A percentile compares a stretch with the other conserved stretches of the same genome.
Conservation (phyloP, 805 yeast genomes). For the Lachancea thermotolerans region DNA sequence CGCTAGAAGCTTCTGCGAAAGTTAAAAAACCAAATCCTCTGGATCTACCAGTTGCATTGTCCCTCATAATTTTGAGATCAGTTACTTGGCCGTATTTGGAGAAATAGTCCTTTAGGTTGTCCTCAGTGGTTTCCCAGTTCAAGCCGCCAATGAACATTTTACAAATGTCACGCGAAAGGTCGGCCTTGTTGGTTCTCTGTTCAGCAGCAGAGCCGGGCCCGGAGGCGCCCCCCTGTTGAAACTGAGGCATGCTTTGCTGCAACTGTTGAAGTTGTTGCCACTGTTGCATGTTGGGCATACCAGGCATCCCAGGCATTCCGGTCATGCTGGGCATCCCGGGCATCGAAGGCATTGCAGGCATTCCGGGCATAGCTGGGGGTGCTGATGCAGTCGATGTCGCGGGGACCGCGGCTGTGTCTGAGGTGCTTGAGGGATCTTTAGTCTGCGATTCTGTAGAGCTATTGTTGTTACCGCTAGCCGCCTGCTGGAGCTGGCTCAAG, state of each 20-base stretch:
- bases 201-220: conserved; percentile 12
- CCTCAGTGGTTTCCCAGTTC: conserved; percentile 97
- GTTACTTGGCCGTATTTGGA: conserved; percentile 81
- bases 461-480: conserved; percentile 17
- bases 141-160: conserved; percentile 96
- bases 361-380: conserved; percentile 3
- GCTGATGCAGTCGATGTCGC: conserved; percentile 10
- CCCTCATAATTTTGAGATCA: conserved; percentile 91
- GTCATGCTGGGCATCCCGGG: conserved; percentile 18
- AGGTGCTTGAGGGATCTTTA: not conserved
- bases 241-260: conserved; percentile 31
- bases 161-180: conserved; percentile 66
- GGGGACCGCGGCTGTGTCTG: conserved; percentile 1
- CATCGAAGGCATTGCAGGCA: conserved; percentile 17
- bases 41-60: conserved; percentile 75
- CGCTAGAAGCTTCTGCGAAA: conserved; percentile 73
- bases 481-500: conserved; percentile 25
- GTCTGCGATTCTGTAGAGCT: not conserved
- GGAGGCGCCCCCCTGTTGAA: conserved; percentile 18
- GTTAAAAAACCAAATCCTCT: conserved; percentile 94
- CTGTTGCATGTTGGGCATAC: conserved; percentile 11
- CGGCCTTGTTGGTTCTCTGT: conserved; percentile 34
- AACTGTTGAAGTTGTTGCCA: conserved; percentile 20
- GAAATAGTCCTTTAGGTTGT: conserved; percentile 73
- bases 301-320: conserved; percentile 12